Percentiles rank a stretch among this genome's conserved stretches.
Conservation (phyloP, 2,329 filamentous ascomycete genomes). For the Phyllosticta citrichinensis region DNA sequence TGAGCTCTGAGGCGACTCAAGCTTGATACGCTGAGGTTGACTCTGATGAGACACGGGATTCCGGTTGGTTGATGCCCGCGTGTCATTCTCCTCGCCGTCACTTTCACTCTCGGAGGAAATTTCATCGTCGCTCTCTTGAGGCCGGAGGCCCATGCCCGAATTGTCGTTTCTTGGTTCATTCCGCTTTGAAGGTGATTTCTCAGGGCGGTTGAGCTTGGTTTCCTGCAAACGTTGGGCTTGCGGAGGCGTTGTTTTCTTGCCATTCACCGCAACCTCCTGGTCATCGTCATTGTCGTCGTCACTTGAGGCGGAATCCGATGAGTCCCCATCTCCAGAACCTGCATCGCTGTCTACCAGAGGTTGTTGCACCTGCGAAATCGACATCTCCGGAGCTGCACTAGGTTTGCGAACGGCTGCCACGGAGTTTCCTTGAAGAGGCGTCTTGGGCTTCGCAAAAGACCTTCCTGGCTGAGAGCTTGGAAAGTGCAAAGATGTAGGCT, state of each 20-base stretch:
- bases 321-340: background rate
- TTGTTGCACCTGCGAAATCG: background rate
- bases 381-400: background rate
- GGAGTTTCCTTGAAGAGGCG: background rate
- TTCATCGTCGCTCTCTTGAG: background rate
- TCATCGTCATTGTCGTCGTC: background rate
- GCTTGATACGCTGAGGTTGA: background rate
- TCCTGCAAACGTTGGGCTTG: background rate
- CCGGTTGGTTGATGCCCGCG: background rate
- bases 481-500: background rate
- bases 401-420: background rate
- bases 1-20: background rate
- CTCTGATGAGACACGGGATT: background rate
- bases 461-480: background rate
- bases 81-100: background rate
- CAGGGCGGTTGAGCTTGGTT: background rate
- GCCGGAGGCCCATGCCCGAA: background rate
- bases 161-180: background rate
- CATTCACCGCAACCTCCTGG: background rate
- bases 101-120: background rate
- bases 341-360: background rate
- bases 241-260: background rate
- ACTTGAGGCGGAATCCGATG: background rate
- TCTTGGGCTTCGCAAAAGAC: background rate
- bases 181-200: background rate